Base-by-base conservation (phyloP, 2,329 filamentous ascomycete genomes). In the Chaetomiaceae sp. region DNA sequence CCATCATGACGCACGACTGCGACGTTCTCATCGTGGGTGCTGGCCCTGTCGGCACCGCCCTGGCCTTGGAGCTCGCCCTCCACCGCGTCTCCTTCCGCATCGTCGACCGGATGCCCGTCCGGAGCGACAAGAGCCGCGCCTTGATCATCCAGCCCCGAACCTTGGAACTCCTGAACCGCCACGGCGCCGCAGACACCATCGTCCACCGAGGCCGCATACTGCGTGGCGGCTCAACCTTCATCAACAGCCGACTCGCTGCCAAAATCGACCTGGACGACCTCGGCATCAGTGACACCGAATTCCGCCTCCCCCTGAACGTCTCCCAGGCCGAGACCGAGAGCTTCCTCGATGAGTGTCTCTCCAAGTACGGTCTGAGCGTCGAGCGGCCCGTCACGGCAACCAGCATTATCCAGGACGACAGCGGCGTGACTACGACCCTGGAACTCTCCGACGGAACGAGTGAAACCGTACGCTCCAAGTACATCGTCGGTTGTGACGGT, bases 141-240 rank as follows among this genome's bases (percentile, higher is more conserved):
- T 60, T 79, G 1, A 66, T 70, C 9, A 61, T 79, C 5, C 77
- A 79, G 50, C 66, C 74, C 12, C 71, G 76, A 8, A 75, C 71
- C 1, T 58, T 77, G 8, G 77, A 80, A 57, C 64, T 78, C 20
- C 69, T 78, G 44, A 68, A 68, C 41, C 74, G 76, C 34, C 68
- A 78, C 39, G 63, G 62, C 33, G 63, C 64, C 5, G 56, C 73
- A 27, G 61, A 67, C 7, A 63, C 62, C 3, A 57, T 76, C 21
- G 39, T 73, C 2, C 53, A 58, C 1, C 59, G 60, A 5, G 73
- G 73, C 16, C 67, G 67, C 40, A 58, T 66, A 16, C 61, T 70
- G n/a, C 55, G 56, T 13, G 71, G 70, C 9, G 63, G 68, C 8
- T 67, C 68, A 10, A 50, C 74, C 12, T 73, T 68, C 49, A 60